Percentiles rank a stretch among this genome's conserved stretches.
These are phyloP conservation scores for Decorospora gaudefroyi DNA, from an alignment of 2,329 filamentous ascomycete genomes.

Conservation along the genomic window DNA sequence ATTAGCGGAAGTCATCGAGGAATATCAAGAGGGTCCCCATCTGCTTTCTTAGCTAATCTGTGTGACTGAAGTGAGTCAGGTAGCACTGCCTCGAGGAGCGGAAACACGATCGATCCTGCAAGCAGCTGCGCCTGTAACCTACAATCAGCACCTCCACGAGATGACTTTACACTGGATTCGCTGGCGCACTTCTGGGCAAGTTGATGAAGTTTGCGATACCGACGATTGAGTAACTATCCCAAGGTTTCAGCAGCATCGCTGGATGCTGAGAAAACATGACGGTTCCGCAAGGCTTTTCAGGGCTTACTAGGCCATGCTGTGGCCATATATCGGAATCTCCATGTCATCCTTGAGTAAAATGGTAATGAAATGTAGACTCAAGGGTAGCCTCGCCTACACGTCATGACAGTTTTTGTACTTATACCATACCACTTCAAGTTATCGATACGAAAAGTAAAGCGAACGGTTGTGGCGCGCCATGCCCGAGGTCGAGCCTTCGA, in stretches of 20 bases:
- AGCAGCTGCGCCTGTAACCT: neutral
- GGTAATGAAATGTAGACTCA: neutral
- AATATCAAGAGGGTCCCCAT: too few species aligned
- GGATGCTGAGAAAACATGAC: too few species aligned
- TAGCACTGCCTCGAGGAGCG: neutral
- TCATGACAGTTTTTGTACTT: neutral
- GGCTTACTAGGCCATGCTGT: too few species aligned
- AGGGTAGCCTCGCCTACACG: neutral
- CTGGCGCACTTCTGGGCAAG: too few species aligned
- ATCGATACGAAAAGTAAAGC: conserved; percentile 4
- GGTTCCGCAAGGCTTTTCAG: too few species aligned
- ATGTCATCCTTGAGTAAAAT: neutral
- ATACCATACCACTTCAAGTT: neutral
- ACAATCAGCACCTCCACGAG: neutral
- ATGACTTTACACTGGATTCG: too few species aligned
- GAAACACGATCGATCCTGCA: neutral
- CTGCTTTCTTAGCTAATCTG: too few species aligned
- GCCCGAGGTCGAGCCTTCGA: neutral
- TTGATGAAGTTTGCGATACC: too few species aligned
- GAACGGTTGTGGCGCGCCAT: conserved; percentile 1
- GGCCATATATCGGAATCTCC: too few species aligned
- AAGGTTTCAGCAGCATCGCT: too few species aligned
- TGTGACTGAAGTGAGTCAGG: neutral
- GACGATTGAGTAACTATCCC: too few species aligned
- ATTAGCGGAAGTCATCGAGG: too few species aligned